These are phyloP conservation scores for Penicillium dipodomyicola DNA, from an alignment of 495 filamentous ascomycete genomes.

Conservation along the genomic window DNA sequence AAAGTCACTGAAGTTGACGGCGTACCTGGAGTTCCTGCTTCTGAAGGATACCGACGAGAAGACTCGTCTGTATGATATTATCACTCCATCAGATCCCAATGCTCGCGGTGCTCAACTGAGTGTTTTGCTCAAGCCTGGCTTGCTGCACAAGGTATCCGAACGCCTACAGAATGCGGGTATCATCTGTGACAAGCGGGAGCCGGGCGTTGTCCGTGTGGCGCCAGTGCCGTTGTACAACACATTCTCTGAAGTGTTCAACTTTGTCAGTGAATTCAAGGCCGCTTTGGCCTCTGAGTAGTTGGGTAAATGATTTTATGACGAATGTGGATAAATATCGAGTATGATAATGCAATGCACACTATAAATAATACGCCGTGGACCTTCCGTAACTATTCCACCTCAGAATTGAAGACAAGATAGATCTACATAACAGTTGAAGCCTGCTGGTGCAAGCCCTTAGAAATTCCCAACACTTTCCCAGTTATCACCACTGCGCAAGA, in stretches of 20 bases:
- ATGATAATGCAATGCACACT: slow-evolving; percentile 2
- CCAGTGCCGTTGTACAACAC: slow-evolving; percentile 88
- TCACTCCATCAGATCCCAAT: slow-evolving; percentile 71
- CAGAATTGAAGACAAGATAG: not conserved
- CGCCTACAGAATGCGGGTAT: slow-evolving; percentile 66
- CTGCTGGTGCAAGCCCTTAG: slow-evolving; percentile 9
- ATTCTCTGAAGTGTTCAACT: slow-evolving; percentile 73
- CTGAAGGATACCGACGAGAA: slow-evolving; percentile 45
- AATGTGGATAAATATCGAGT: not conserved
- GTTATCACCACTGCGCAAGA: slow-evolving; percentile 39
- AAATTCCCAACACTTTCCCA: slow-evolving; percentile 44
- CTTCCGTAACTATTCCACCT: not conserved
- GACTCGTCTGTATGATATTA: slow-evolving; percentile 50
- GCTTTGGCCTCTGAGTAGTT: slow-evolving; percentile 24
- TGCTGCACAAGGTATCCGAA: slow-evolving; percentile 68
- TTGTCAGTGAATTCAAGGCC: slow-evolving; percentile 55
- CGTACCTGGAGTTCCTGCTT: slow-evolving; percentile 73
- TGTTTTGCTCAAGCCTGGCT: slow-evolving; percentile 61
- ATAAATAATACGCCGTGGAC: not conserved
- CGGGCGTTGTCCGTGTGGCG: slow-evolving; percentile 93
- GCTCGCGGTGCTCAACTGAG: slow-evolving; percentile 88
- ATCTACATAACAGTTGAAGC: not conserved
- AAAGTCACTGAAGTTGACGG: slow-evolving; percentile 74
- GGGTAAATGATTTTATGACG: not conserved
- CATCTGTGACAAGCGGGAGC: slow-evolving; percentile 84